Evolutionary conservation across 306 rosid genomes (phyloP).

Genomic region (Urtica urens): DNA sequence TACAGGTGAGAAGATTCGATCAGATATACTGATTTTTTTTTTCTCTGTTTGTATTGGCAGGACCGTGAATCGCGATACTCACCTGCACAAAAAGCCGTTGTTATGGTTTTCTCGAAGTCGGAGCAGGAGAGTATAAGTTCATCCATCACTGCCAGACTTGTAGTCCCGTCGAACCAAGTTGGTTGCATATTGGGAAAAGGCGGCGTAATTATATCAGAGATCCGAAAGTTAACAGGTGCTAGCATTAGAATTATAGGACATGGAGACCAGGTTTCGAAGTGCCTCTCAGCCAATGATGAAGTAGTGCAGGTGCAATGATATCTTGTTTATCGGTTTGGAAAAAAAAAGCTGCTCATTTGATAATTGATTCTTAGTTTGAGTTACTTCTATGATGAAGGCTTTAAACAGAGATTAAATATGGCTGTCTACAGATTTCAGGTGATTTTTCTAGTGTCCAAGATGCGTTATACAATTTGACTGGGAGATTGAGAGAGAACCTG

Average conservation of each 20-base stretch:
- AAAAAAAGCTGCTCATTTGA: neutral
- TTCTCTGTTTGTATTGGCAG: conserved; percentile 20
- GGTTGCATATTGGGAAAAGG: conserved; percentile 98
- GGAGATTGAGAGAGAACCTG: conserved; percentile 82
- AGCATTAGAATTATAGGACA: conserved; percentile 57
- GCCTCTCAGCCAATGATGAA: conserved; percentile 59
- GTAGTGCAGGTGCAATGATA: conserved; percentile 57
- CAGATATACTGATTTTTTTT: neutral
- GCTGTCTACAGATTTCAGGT: conserved; percentile 63
- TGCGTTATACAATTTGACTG: conserved; percentile 82
- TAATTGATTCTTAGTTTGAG: neutral
- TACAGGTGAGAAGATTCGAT: neutral
- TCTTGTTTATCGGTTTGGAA: neutral
- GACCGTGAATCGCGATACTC: conserved; percentile 74
- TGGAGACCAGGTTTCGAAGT: conserved; percentile 72
- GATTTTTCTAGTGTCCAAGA: conserved; percentile 84
- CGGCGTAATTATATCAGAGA: conserved; percentile 72
- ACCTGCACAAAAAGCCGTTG: conserved; percentile 77
- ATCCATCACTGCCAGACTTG: conserved; percentile 52
- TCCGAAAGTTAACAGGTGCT: conserved; percentile 74
- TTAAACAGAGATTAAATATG: neutral
- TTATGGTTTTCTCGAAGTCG: conserved; percentile 77
- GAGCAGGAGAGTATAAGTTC: conserved; percentile 56
- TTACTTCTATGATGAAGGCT: too few species aligned
- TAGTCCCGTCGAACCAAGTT: conserved; percentile 72